A percentile compares a stretch with the other conserved stretches of the same genome.
phyloP scores from a whole-genome alignment of 495 filamentous ascomycete genomes.

The Neurospora sp. region DNA sequence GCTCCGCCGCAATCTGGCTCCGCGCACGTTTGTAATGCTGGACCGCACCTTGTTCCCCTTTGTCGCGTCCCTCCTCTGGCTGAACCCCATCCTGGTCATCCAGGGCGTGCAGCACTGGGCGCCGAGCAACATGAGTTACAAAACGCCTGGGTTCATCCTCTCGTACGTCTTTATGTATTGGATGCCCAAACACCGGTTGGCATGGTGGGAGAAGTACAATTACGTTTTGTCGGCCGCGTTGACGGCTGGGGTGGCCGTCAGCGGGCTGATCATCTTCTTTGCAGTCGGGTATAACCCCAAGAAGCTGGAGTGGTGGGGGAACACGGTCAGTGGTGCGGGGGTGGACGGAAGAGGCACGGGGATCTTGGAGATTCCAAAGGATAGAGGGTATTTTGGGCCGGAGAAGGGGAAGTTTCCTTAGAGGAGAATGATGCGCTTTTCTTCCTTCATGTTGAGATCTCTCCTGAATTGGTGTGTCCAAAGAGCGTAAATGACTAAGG shows the following conservation, averaged over 20 bases:
- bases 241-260: constrained; percentile 23
- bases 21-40: constrained; percentile 13
- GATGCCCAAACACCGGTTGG: constrained; percentile 12
- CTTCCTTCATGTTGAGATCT: neutral
- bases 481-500: neutral
- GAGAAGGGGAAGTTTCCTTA: constrained; percentile 26
- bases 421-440: neutral
- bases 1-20: constrained; percentile 12
- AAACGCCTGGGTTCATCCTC: constrained; percentile 23
- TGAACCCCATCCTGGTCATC: constrained; percentile 22
- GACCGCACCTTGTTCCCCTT: constrained; percentile 20
- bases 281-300: constrained; percentile 40
- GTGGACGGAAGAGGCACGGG: constrained; percentile 19
- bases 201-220: constrained; percentile 46
- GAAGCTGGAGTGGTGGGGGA: constrained; percentile 56
- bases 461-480: neutral
- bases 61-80: constrained; percentile 18
- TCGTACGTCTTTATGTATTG: constrained; percentile 23
- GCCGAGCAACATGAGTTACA: constrained; percentile 21
- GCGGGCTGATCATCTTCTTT: constrained; percentile 46
- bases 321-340: constrained; percentile 27
- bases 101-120: constrained; percentile 26
- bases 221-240: constrained; percentile 28
- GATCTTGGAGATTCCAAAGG: constrained; percentile 18
- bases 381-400: constrained; percentile 27